phyloP scores from a whole-genome alignment of 1,139 yeast genomes.

The Candida sanyaensis region DNA sequence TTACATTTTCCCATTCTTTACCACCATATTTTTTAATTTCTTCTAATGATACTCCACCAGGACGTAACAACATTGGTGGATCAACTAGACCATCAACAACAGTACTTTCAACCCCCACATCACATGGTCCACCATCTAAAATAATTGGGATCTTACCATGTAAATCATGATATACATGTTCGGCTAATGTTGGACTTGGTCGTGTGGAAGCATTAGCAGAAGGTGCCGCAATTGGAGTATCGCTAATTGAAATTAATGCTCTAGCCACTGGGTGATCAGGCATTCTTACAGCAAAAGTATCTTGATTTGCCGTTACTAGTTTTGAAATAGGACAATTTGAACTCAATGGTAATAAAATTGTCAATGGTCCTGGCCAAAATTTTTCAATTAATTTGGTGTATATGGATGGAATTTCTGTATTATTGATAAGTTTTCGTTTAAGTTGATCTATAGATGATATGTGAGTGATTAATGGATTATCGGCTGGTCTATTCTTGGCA shows the following conservation, averaged over 20 bases:
- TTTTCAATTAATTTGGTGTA: constrained; percentile 62
- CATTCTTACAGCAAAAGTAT: constrained; percentile 88
- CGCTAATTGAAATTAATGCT: constrained; percentile 84
- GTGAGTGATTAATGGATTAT: constrained; percentile 91
- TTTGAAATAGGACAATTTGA: constrained; percentile 57
- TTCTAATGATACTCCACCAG: constrained; percentile 90
- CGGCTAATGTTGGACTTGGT: constrained; percentile 90
- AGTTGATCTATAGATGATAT: constrained; percentile 78
- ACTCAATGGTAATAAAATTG: constrained; percentile 75
- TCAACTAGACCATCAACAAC: constrained; percentile 84
- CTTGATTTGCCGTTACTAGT: constrained; percentile 81
- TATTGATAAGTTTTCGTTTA: constrained; percentile 50
- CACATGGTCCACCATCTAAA: constrained; percentile 86
- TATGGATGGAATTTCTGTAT: constrained; percentile 59
- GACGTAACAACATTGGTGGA: constrained; percentile 89
- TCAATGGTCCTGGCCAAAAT: constrained; percentile 97
- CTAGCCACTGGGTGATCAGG: constrained; percentile 89
- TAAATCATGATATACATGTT: constrained; percentile 80
- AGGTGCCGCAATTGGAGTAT: constrained; percentile 94
- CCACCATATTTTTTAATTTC: constrained; percentile 69
- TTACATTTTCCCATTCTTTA: constrained; percentile 57
- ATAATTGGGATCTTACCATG: constrained; percentile 81
- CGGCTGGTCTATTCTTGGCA: constrained; percentile 93
- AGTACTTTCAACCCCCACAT: constrained; percentile 93
- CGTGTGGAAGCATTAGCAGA: constrained; percentile 95